Conservation (phyloP, 1,139 yeast genomes). For the Entelexis paramagnoliae region DNA sequence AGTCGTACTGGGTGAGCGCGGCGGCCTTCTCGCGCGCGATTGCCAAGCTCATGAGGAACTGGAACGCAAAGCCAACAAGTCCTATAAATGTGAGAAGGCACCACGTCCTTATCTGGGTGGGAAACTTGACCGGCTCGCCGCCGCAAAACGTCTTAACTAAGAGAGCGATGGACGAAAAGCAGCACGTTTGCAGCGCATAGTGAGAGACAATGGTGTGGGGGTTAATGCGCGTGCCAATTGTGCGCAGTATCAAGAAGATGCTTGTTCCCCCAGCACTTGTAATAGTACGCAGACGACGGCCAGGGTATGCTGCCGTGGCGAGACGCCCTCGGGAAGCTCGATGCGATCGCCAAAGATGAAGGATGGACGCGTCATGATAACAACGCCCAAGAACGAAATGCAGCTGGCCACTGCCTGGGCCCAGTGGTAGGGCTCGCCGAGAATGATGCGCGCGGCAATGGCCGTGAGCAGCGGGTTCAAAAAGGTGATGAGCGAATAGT, state of each 20-base stretch:
- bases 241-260: conserved; percentile 11
- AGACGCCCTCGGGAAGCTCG: conserved; percentile 1
- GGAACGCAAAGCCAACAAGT: conserved; percentile 13
- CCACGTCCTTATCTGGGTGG: conserved; percentile 2
- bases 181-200: conserved; percentile 12
- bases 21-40: conserved; percentile 10
- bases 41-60: conserved; percentile 12
- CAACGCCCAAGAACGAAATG: conserved; percentile 13
- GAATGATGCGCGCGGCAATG: conserved; percentile 8
- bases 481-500: conserved; percentile 11
- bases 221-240: conserved; percentile 6
- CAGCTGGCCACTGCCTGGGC: conserved; percentile 15
- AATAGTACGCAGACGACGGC: conserved; percentile 8
- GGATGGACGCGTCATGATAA: conserved; percentile 16
- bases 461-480: conserved; percentile 16
- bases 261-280: conserved; percentile 7
- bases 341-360: conserved; percentile 10
- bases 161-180: conserved; percentile 2
- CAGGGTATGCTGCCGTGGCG: not conserved
- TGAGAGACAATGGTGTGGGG: conserved; percentile 10
- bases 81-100: conserved; percentile 1
- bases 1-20: conserved; percentile 16
- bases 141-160: not conserved
- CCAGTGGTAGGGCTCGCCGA: conserved; percentile 15
- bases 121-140: not conserved